Base-by-base conservation (phyloP, 2,329 filamentous ascomycete species). In the Trichophyton rubrum region DNA sequence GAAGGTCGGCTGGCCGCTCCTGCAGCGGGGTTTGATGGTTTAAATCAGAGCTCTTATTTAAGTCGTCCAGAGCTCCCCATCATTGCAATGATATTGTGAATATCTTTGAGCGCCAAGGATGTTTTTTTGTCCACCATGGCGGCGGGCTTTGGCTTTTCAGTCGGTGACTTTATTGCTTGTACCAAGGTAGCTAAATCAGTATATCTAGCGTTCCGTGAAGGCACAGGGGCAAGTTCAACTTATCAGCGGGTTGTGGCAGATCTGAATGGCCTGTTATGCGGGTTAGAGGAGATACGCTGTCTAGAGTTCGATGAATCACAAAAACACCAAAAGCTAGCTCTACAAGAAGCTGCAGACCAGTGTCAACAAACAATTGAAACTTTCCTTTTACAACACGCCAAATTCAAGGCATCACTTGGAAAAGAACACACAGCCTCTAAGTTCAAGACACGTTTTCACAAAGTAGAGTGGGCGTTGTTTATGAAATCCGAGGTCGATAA, bases 391-490 rank as follows among this genome's bases (percentile, higher is more conserved):
- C 35, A 40, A 9, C 24, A 60, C 27, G 58, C 30, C 58, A 60
- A 60, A 60, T 60, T 35, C 38, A 41, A 43, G 17, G 17, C n/a
- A 17, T 40, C 58, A 15, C 58, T 60, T 41, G 58, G 58, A 24
- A 40, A 51, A 9, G 22, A 30, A 20, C 43, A 22, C 17, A 60
- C 58, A 6, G 30, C 27, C 6, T 60, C 58, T 15, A 38, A 30
- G 22, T 55, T 51, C 8, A 47, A n/a, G 20, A 51, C 27, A 2
- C 49, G 49, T 45, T n/a, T 60, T 30, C 58, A 60, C 40, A 61
- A 58, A 58, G 60, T 63, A 13, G 47, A 63, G 41, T 61, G 59
- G 61, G 61, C 59, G 8, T 20, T 63, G 15, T 63, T 47, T 35
- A 61, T 49, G 59, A 59, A 38, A 27, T 56, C 60, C 13, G 59